Evolutionary conservation across 306 rosid genomes (phyloP).

Genomic region (Hippophae gyantsensis): DNA sequence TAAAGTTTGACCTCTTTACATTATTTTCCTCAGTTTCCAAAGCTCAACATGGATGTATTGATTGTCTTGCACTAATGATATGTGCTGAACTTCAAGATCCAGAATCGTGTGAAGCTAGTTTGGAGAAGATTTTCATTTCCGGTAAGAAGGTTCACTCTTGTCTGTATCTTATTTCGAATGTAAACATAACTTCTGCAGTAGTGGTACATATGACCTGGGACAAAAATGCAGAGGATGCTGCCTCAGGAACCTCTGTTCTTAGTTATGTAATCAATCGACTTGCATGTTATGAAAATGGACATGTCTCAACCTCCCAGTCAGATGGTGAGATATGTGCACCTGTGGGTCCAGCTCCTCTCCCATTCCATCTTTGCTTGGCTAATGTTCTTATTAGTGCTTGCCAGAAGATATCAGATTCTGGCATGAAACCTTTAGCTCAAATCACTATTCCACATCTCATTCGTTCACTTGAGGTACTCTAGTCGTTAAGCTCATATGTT

Average conservation of each 20-base stretch:
- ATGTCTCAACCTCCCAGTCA: constrained; percentile 17
- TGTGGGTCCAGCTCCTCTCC: constrained; percentile 31
- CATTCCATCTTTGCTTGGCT: constrained; percentile 74
- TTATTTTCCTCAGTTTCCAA: constrained; percentile 47
- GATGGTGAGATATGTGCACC: constrained; percentile 14
- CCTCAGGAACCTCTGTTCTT: constrained; percentile 33
- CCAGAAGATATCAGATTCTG: constrained; percentile 59
- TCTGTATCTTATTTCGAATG: constrained; percentile 12
- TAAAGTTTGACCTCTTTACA: constrained; percentile 10
- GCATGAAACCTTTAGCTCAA: constrained; percentile 43
- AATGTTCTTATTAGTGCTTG: constrained; percentile 84
- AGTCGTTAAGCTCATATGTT: constrained; percentile 3
- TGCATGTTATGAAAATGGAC: constrained; percentile 18
- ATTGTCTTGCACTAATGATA: constrained; percentile 83
- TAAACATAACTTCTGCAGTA: constrained; percentile 8
- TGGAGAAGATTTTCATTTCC: constrained; percentile 19
- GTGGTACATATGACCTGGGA: constrained; percentile 15
- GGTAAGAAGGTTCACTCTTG: constrained; percentile 37
- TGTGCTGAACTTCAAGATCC: constrained; percentile 60
- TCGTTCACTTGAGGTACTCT: constrained; percentile 50
- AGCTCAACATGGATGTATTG: constrained; percentile 92
- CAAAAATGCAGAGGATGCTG: constrained; percentile 30
- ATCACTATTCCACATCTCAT: constrained; percentile 51
- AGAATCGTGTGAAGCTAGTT: constrained; percentile 24
- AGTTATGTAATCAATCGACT: constrained; percentile 38